Evolutionary conservation across 352 stramenopile species (phyloP), one percentile per base, ranked within the genome.

Genomic region (Phytophthora hybrid): DNA sequence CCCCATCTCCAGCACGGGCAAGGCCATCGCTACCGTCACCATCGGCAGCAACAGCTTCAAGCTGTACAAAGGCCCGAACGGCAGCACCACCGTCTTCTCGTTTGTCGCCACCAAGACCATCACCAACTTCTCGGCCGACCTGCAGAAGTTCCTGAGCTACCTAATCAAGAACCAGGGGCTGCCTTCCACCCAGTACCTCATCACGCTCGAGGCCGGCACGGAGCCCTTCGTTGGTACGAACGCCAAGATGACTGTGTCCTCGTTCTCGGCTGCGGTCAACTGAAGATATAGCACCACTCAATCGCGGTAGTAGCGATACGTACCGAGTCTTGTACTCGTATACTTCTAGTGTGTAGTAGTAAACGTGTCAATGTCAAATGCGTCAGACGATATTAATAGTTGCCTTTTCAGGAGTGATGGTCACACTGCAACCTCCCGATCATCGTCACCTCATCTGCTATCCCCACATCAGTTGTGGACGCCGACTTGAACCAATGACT

Each of bases 11-110:
- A 76, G 51, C 54, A 81, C 74, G n/a, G 74, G 74, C 49, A 69
- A 60, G 37, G 32, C 74, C 46, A 62, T 81, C 59, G 66, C 65
- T 19, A 76, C 62, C 3, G 46, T 72, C n/a, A 73, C 66, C 0
- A 56, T 78, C 18, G 74, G 53, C 46, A 61, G 59, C 47, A 57
- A 70, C 58, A 54, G 32, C 18, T 81, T 81, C 62, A 66, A 70
- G 52, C 26, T 81, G 52, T 81, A 64, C 74, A 68, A 67, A 63
- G 74, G 74, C 16, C 66, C 55, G n/a, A 81, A 81, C 66, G 70
- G 74, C 46, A 67, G 66, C 46, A 72, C 44, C 19, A 78, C 70
- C 23, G 74, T 81, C 31, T 81, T 71, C 66, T 81, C 74, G 37
- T 81, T 81, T 46, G 70, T 81, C 19, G 69, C 74, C 31, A 62